Percentiles rank a stretch among this genome's conserved stretches.
phyloP scores from a whole-genome alignment of 148 eudicot species.

The Bassia scoparia region DNA sequence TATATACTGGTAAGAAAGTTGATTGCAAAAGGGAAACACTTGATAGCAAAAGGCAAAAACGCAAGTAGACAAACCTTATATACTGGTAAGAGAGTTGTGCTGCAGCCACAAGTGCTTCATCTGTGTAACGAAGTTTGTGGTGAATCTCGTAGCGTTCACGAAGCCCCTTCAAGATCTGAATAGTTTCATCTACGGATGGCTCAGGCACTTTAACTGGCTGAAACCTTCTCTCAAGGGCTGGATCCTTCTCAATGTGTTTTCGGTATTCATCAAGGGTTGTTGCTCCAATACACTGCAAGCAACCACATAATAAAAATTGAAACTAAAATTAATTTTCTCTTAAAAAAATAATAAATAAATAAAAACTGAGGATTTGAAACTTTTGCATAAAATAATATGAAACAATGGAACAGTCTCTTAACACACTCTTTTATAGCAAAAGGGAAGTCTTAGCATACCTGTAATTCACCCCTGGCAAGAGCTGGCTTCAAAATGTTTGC shows the following conservation, averaged over 20 bases:
- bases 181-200: constrained; percentile 85
- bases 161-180: constrained; percentile 81
- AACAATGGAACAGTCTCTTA: neutral
- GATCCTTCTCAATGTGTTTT: constrained; percentile 92
- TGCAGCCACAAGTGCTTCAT: constrained; percentile 77
- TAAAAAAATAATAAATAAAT: no score
- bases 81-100: constrained; percentile 78
- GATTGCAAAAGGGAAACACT: neutral
- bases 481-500: constrained; percentile 94
- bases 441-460: constrained; percentile 40
- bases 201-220: constrained; percentile 96
- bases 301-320: constrained; percentile 1
- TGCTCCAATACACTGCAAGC: constrained; percentile 83
- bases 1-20: neutral
- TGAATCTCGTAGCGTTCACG: constrained; percentile 90
- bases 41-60: neutral
- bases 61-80: constrained; percentile 50
- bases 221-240: constrained; percentile 90
- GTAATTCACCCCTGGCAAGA: constrained; percentile 90
- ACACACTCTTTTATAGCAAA: neutral
- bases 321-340: no score
- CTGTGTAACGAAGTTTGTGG: constrained; percentile 87
- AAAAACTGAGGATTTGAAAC: no score
- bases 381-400: no score
- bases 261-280: constrained; percentile 95